phyloP scores from a whole-genome alignment of 306 rosid species.

The Hippophae rhamnoides region DNA sequence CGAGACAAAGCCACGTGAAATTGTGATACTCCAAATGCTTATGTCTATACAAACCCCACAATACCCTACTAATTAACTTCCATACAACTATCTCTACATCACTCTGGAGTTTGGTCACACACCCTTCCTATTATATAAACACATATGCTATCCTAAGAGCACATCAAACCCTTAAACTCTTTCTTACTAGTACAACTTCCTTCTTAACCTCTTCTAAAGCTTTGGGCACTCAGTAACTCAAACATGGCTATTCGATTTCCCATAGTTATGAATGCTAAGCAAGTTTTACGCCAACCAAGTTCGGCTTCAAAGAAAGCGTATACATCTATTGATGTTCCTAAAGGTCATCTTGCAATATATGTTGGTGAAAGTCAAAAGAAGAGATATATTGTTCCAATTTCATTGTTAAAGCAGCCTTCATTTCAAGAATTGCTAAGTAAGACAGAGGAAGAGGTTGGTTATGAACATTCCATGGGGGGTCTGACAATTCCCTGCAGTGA shows the following conservation, averaged over 20 bases:
- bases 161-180: neutral
- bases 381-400: constrained; percentile 26
- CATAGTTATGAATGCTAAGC: constrained; percentile 13
- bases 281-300: neutral
- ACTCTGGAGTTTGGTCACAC: neutral
- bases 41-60: neutral
- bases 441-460: constrained; percentile 23
- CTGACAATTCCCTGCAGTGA: constrained; percentile 24
- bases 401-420: constrained; percentile 18
- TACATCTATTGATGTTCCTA: constrained; percentile 13
- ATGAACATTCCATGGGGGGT: constrained; percentile 22
- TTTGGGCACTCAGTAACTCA: too few relatives aligned
- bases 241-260: neutral
- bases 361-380: constrained; percentile 29
- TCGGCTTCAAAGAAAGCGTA: neutral
- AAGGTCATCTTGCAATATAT: constrained; percentile 34
- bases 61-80: neutral
- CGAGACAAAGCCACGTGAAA: constrained; percentile 21
- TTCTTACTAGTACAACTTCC: too few relatives aligned
- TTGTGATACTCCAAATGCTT: neutral
- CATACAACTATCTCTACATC: too few relatives aligned
- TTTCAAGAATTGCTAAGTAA: constrained; percentile 5
- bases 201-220: too few relatives aligned
- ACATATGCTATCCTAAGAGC: neutral
- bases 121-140: neutral